Conservation (phyloP, 1,284 basidiomycete species). For the Irpex rosettiformis region DNA sequence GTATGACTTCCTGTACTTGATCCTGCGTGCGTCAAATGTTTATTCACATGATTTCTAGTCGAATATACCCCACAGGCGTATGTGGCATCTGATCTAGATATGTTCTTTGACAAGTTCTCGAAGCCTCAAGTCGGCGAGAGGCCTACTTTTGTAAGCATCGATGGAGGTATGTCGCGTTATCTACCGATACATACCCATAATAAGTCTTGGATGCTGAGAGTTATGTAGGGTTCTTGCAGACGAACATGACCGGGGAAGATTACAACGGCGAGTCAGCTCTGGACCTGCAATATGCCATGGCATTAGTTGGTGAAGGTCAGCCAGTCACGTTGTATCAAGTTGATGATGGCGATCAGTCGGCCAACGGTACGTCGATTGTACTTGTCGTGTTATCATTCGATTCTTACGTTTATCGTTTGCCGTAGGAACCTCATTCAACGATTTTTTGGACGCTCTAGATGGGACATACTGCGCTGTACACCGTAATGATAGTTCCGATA, state of each 20-base stretch:
- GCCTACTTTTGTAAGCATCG: conserved; percentile 40
- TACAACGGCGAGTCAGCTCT: conserved; percentile 51
- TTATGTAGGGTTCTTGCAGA: conserved; percentile 18
- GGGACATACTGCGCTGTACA: conserved; percentile 55
- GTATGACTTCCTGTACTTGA: too few species aligned
- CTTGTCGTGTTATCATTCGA: not conserved
- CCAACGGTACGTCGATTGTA: conserved; percentile 18
- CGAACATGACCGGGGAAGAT: conserved; percentile 29
- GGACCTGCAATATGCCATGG: conserved; percentile 50
- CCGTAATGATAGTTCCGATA: conserved; percentile 51
- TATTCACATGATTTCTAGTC: too few species aligned
- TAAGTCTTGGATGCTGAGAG: conserved; percentile 6
- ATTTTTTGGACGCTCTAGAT: conserved; percentile 45
- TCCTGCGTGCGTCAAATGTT: too few species aligned
- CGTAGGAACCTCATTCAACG: conserved; percentile 43
- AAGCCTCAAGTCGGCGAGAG: conserved; percentile 31
- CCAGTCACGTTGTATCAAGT: conserved; percentile 44
- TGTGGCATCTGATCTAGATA: conserved; percentile 38
- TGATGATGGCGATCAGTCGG: conserved; percentile 41
- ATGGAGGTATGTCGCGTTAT: conserved; percentile 34
- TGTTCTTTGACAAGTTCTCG: conserved; percentile 42
- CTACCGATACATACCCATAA: conserved; percentile 9
- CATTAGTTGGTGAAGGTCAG: conserved; percentile 39
- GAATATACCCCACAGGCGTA: conserved; percentile 50
- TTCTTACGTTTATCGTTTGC: not conserved